Base-by-base conservation (phyloP, 164 flowering plant genomes). In the Stephania cephalantha region DNA sequence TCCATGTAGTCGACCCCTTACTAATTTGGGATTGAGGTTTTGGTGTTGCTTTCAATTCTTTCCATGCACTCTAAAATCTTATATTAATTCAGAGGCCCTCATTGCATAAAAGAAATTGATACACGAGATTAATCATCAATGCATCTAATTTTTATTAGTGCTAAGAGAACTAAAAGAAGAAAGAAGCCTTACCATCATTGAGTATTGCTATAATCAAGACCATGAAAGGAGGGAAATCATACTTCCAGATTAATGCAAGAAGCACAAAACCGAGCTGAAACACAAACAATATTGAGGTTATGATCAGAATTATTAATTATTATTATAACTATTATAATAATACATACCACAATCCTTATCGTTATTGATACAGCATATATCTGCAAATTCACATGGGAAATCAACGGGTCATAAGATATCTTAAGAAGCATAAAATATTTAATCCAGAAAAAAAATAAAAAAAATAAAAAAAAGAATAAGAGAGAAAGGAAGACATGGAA, bases 201-300 rank as follows among this genome's bases (percentile, higher is more conserved):
- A 93, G 78, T 74, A 91, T 90, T 53, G 97, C 96, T 78, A 93
- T 88, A 9, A 93, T 89, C 75, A 93, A 85, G 74, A 93, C 94
- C 96, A 91, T 93, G 86, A 93, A 93, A 65, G 98, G 98, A 29
- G 98, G 98, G 78, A 93, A 91, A 84, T 93, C 97, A 68, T 88
- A 93, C 78, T 93, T 86, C 97, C 95, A 93, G 73, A 91, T 93
- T 85, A 91, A 79, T 0, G 96, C 86, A 29, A 93, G 86, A 53
- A 91, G 95, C 44, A 85, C 85, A 75, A 91, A 93, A 79, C 97
- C 95, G 77, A 91, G 90, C 97, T 93, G 92, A 83, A 83, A 73
- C 77, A 7, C 70, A 68, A 79, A 25, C 42, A 48, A 4, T 29
- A 45, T 44, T 73, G 18, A 70, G 42, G 8, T 69, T 7, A 6